Percentiles rank a stretch among this genome's conserved stretches.
Conservation (phyloP, 345 rosid genomes). For the Gossypium sturtianum region DNA sequence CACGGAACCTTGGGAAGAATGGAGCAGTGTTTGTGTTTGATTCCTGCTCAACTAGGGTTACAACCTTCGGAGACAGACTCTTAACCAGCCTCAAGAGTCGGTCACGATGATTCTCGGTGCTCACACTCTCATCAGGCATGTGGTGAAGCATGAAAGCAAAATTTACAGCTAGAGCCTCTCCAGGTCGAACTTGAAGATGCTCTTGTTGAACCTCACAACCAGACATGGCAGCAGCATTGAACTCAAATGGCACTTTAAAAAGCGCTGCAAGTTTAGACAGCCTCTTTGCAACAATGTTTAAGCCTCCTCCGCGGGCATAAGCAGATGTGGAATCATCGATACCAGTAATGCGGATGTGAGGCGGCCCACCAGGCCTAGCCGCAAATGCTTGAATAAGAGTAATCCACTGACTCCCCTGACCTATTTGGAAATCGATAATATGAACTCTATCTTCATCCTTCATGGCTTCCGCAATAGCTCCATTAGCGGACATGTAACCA, state of each 20-base stretch:
- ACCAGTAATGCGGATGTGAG: conserved; percentile 75
- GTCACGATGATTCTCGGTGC: conserved; percentile 71
- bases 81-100: conserved; percentile 63
- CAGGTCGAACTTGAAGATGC: conserved; percentile 39
- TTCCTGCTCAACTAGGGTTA: conserved; percentile 89
- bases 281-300: conserved; percentile 56
- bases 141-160: conserved; percentile 83
- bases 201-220: conserved; percentile 42
- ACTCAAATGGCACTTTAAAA: conserved; percentile 79
- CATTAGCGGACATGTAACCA: conserved; percentile 93
- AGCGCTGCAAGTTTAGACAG: conserved; percentile 55
- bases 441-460: conserved; percentile 77
- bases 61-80: conserved; percentile 72
- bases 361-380: conserved; percentile 87
- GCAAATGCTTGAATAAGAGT: conserved; percentile 92
- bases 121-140: conserved; percentile 90
- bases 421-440: conserved; percentile 85
- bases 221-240: conserved; percentile 50
- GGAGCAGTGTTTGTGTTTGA: conserved; percentile 85
- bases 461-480: conserved; percentile 96
- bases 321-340: conserved; percentile 71
- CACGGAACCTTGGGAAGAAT: conserved; percentile 72
- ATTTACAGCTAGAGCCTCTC: conserved; percentile 80
- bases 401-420: conserved; percentile 87
- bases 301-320: conserved; percentile 82